Evolutionary conservation across 805 yeast species (phyloP).

Genomic region (Yamadazyma phyllophila): DNA sequence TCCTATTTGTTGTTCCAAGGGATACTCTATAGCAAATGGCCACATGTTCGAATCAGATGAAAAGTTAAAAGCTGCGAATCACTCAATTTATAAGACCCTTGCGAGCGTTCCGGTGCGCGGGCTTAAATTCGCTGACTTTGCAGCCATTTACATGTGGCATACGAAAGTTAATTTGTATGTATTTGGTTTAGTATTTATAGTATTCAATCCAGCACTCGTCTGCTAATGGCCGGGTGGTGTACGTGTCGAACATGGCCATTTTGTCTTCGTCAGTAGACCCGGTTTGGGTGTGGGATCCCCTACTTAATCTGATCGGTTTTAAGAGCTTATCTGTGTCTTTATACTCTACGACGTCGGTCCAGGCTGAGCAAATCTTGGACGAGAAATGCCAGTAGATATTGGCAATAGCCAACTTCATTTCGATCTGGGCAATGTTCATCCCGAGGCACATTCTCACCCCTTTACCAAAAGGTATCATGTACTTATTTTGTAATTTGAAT

Average conservation of each 20-base stretch:
- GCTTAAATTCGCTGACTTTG: neutral
- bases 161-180: neutral
- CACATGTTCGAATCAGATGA: slow-evolving; percentile 22
- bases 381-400: slow-evolving; percentile 50
- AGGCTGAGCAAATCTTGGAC: slow-evolving; percentile 38
- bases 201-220: slow-evolving; percentile 54
- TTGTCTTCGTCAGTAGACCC: slow-evolving; percentile 39
- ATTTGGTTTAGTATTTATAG: slow-evolving; percentile 13
- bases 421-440: slow-evolving; percentile 62
- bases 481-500: slow-evolving; percentile 45
- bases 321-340: slow-evolving; percentile 11
- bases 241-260: slow-evolving; percentile 58
- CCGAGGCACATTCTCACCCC: slow-evolving; percentile 78
- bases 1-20: slow-evolving; percentile 54
- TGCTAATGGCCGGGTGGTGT: slow-evolving; percentile 50
- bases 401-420: slow-evolving; percentile 58
- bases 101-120: neutral
- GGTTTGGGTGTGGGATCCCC: slow-evolving; percentile 16
- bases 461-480: slow-evolving; percentile 68
- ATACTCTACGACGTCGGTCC: slow-evolving; percentile 38
- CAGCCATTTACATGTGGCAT: slow-evolving; percentile 4
- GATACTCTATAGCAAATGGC: slow-evolving; percentile 54
- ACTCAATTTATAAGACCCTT: slow-evolving; percentile 1
- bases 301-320: slow-evolving; percentile 19
- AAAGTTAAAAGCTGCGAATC: slow-evolving; percentile 1